Evolutionary conservation across 2,329 filamentous ascomycete species (phyloP).

Genomic region (Xylariales sp.): DNA sequence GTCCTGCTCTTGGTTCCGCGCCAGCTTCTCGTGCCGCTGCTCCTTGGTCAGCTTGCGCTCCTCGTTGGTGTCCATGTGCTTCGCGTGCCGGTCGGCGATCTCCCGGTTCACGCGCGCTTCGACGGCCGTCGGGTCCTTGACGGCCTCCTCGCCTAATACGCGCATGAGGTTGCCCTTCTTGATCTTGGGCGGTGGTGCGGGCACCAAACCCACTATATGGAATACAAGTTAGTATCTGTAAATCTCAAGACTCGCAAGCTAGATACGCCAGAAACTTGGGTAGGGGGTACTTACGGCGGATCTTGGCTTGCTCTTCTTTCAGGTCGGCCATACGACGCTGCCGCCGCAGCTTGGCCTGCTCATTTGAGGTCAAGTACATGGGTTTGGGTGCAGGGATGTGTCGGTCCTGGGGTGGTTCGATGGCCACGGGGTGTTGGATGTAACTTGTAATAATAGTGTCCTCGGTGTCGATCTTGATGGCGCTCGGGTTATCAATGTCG

Average conservation of each 20-base stretch:
- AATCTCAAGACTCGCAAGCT: not conserved
- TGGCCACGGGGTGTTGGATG: slow-evolving; percentile 89
- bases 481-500: slow-evolving; percentile 70
- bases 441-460: slow-evolving; percentile 91
- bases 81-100: slow-evolving; percentile 84
- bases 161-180: slow-evolving; percentile 99
- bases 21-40: slow-evolving; percentile 84
- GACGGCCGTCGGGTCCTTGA: slow-evolving; percentile 97
- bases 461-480: slow-evolving; percentile 78
- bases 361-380: slow-evolving; percentile 90
- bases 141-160: slow-evolving; percentile 87
- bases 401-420: slow-evolving; percentile 92
- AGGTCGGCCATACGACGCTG: slow-evolving; percentile 91
- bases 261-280: not conserved
- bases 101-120: slow-evolving; percentile 94
- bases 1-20: slow-evolving; percentile 85
- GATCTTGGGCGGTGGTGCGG: slow-evolving; percentile 92
- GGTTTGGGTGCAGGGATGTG: slow-evolving; percentile 82
- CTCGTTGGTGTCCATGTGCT: slow-evolving; percentile 83
- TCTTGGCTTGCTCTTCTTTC: slow-evolving; percentile 97
- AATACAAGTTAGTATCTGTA: slow-evolving; percentile 11
- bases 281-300: slow-evolving; percentile 62
- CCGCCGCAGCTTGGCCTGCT: slow-evolving; percentile 89
- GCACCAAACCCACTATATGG: slow-evolving; percentile 76
- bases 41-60: slow-evolving; percentile 91